Evolutionary conservation across 2,329 filamentous ascomycete genomes (phyloP).

Genomic region (Acephala macrosclerotiorum): DNA sequence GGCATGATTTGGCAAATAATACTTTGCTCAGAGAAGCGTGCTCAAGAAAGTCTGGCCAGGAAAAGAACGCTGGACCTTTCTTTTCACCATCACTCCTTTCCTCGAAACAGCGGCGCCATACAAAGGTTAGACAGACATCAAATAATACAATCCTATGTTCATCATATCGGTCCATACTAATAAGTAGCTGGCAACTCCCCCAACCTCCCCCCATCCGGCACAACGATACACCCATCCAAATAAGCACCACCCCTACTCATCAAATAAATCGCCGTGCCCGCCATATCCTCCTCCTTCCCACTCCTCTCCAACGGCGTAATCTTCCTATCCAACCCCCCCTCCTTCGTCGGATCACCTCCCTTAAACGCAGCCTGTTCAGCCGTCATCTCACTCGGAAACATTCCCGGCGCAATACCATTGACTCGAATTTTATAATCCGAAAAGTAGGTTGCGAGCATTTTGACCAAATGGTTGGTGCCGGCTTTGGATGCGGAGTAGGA

Average conservation of each 20-base stretch:
- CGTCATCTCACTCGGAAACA: constrained; percentile 28
- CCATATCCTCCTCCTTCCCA: constrained; percentile 68
- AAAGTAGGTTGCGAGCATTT: constrained; percentile 71
- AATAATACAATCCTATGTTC: too few species aligned
- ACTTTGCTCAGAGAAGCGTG: too few species aligned
- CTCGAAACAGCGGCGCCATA: too few species aligned
- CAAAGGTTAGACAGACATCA: too few species aligned
- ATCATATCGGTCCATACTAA: neutral
- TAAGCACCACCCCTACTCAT: constrained; percentile 40
- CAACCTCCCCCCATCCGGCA: constrained; percentile 37
- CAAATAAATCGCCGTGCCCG: constrained; percentile 57
- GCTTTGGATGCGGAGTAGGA: constrained; percentile 81
- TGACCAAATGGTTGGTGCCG: constrained; percentile 73
- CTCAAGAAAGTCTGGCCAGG: too few species aligned
- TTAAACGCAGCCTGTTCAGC: constrained; percentile 3
- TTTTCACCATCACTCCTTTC: too few species aligned
- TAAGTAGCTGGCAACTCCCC: constrained; percentile 26
- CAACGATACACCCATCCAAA: constrained; percentile 33
- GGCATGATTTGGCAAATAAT: too few species aligned
- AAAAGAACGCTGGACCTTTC: too few species aligned
- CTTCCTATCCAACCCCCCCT: constrained; percentile 37
- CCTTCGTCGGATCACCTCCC: constrained; percentile 35
- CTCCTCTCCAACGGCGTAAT: constrained; percentile 39
- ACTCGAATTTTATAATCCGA: constrained; percentile 65
- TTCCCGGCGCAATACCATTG: constrained; percentile 29